Percentiles rank a stretch among this genome's conserved stretches.
These are phyloP conservation scores for Gonapodya prolifera DNA, from an alignment of 192 early-diverging fungal species.

Conservation along the genomic window DNA sequence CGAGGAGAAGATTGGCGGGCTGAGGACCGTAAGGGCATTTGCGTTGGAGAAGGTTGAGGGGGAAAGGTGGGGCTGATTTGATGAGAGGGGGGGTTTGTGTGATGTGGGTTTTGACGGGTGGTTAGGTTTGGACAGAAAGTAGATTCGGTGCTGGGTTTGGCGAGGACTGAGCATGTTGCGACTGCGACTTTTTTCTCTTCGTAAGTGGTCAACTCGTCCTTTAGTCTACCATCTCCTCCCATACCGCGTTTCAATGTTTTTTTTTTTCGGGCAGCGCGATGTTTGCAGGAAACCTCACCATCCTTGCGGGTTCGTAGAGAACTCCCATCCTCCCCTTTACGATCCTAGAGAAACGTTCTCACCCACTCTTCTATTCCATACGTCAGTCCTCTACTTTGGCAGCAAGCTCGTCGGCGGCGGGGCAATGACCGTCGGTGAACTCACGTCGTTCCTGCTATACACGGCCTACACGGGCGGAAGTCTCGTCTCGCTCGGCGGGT, in stretches of 20 bases:
- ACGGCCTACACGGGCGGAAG: conserved; percentile 54
- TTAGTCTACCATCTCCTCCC: too few relatives aligned
- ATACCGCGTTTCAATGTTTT: too few relatives aligned
- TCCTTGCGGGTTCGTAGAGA: too few relatives aligned
- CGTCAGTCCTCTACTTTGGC: conserved; percentile 49
- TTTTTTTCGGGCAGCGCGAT: conserved; percentile 54
- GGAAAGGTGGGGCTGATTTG: conserved; percentile 12
- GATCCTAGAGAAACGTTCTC: too few relatives aligned
- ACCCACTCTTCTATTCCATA: too few relatives aligned
- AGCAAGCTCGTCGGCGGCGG: conserved; percentile 47
- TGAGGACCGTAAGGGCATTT: conserved; percentile 49
- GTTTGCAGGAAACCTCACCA: conserved; percentile 44
- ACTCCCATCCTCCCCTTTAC: too few relatives aligned
- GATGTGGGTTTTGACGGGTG: not conserved
- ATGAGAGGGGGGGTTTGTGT: not conserved
- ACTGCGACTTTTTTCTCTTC: conserved; percentile 48
- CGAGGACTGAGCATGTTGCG: conserved; percentile 35
- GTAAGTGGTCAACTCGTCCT: too few relatives aligned
- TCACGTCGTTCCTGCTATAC: conserved; percentile 55
- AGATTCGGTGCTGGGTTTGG: conserved; percentile 38
- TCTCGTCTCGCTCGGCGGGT: conserved; percentile 20
- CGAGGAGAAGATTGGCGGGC: conserved; percentile 15
- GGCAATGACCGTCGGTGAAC: conserved; percentile 45
- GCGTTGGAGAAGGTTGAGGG: conserved; percentile 40
- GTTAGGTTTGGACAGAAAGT: conserved; percentile 11